phyloP scores from a whole-genome alignment of 108 stramenopile genomes.

The Discostella stelligeroides region DNA sequence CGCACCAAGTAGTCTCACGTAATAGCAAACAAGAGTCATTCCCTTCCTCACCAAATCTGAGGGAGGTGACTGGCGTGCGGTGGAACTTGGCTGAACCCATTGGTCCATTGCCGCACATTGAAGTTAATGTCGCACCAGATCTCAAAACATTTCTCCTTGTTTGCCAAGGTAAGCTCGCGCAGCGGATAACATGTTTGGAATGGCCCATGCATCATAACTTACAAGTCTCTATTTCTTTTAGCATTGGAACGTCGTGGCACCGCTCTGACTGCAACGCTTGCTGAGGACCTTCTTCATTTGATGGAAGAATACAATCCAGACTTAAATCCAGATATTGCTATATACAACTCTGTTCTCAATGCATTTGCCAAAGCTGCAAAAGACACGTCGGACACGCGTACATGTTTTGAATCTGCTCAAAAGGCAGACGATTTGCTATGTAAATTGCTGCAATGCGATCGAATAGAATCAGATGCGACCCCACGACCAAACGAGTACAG shows the following conservation, averaged over 20 bases:
- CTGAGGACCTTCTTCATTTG: slow-evolving; percentile 29
- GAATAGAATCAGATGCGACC: slow-evolving; percentile 11
- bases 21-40: not conserved
- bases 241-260: slow-evolving; percentile 38
- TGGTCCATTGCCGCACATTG: slow-evolving; percentile 42
- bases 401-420: slow-evolving; percentile 29
- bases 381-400: slow-evolving; percentile 6
- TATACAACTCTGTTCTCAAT: slow-evolving; percentile 54
- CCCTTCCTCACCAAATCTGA: not conserved
- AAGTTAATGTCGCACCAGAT: slow-evolving; percentile 28
- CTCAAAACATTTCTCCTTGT: slow-evolving; percentile 39
- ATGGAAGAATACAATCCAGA: slow-evolving; percentile 27
- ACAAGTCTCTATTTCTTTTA: not conserved
- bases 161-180: slow-evolving; percentile 12
- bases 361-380: slow-evolving; percentile 54
- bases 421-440: slow-evolving; percentile 45
- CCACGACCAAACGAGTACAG: slow-evolving; percentile 37
- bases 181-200: not conserved
- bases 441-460: slow-evolving; percentile 17
- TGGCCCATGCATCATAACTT: not conserved
- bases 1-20: slow-evolving; percentile 4
- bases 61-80: not conserved
- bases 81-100: slow-evolving; percentile 3
- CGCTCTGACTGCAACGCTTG: slow-evolving; percentile 17
- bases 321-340: slow-evolving; percentile 47